Evolutionary conservation across 257 asterid genomes (phyloP).

Genomic region (Prunella vulgaris): DNA sequence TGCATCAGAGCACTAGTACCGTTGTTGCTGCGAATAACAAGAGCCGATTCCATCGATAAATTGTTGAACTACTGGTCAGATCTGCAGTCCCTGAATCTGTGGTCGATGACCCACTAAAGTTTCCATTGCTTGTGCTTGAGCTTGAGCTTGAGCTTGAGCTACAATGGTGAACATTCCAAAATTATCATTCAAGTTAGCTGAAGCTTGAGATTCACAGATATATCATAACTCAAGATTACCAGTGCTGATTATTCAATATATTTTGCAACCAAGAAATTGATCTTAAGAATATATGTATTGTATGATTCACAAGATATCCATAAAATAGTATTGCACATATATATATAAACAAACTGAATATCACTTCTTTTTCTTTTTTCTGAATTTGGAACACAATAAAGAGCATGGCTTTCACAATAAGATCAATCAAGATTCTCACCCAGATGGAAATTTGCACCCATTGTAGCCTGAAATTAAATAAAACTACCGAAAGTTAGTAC

Average conservation of each 20-base stretch:
- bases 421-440: slow-evolving; percentile 40
- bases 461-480: slow-evolving; percentile 39
- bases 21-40: slow-evolving; percentile 29
- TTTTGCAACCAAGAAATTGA: background rate
- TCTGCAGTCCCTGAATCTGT: slow-evolving; percentile 30
- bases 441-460: slow-evolving; percentile 70
- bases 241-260: background rate
- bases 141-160: slow-evolving; percentile 43
- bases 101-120: slow-evolving; percentile 31
- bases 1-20: slow-evolving; percentile 23
- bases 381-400: too few relatives aligned
- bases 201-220: background rate
- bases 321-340: background rate
- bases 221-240: background rate
- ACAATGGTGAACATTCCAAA: slow-evolving; percentile 15
- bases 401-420: background rate
- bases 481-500: background rate
- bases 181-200: background rate
- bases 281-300: background rate
- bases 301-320: background rate
- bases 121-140: slow-evolving; percentile 33
- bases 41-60: slow-evolving; percentile 16
- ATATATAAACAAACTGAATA: background rate
- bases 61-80: slow-evolving; percentile 25
- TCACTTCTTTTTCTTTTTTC: background rate